These are phyloP conservation scores for Chionographis japonica DNA, from an alignment of 106 monocot species.

Conservation along the genomic window DNA sequence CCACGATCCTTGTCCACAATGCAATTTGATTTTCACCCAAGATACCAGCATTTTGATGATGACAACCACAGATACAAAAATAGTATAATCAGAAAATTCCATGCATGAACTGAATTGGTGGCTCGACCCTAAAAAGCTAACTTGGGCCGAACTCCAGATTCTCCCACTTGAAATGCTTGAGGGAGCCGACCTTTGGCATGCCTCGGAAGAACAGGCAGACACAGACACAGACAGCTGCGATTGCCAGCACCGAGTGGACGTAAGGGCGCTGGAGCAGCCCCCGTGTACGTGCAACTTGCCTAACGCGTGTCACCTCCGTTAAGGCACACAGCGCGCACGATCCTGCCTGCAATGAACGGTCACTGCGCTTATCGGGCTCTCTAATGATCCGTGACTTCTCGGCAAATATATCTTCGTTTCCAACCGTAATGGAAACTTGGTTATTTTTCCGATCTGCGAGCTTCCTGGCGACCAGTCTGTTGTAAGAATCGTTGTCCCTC, in stretches of 20 bases:
- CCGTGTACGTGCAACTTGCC: slow-evolving; percentile 7
- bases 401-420: slow-evolving; percentile 2
- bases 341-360: slow-evolving; percentile 6
- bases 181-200: slow-evolving; percentile 29
- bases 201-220: slow-evolving; percentile 71
- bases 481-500: slow-evolving; percentile 41
- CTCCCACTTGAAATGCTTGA: slow-evolving; percentile 69
- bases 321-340: slow-evolving; percentile 45
- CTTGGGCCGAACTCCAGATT: slow-evolving; percentile 53
- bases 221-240: slow-evolving; percentile 85
- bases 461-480: slow-evolving; percentile 35
- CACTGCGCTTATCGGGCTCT: slow-evolving; percentile 2
- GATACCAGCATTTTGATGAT: too few species aligned
- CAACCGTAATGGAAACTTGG: slow-evolving; percentile 26
- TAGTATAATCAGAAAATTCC: too few species aligned
- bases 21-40: too few species aligned
- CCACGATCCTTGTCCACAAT: too few species aligned
- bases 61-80: too few species aligned
- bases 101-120: too few species aligned
- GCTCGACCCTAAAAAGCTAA: slow-evolving; percentile 11
- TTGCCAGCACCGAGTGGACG: slow-evolving; percentile 53
- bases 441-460: slow-evolving; percentile 27
- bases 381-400: slow-evolving; percentile 9
- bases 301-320: slow-evolving; percentile 5
- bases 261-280: slow-evolving; percentile 55